Base-by-base conservation (phyloP, 2,329 filamentous ascomycete species). In the Colletotrichum sp. region DNA sequence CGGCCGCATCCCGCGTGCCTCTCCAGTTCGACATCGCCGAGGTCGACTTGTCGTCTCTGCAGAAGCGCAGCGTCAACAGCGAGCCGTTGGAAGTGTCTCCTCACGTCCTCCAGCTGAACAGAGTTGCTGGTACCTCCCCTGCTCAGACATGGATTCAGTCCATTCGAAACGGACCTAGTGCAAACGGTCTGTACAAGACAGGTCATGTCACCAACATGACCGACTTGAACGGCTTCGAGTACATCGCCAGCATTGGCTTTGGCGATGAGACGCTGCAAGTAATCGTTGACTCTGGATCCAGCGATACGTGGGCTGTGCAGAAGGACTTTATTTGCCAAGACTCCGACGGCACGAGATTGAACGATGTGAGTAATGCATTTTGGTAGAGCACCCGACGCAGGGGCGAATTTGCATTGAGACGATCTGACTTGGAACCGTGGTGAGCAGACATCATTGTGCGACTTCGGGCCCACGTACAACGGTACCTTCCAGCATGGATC, bases 221-320 rank as follows among this genome's bases (percentile, higher is more conserved):
- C n/a, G 36, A 60, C 24, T 21, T 72, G 60, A 49, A 68, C 28
- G 60, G 71, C 44, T 30, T 32, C n/a, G 21, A 63, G 34, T 76
- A 76, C 69, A 55, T 64, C 21, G 55, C 59, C n/a, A 68, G 78
- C 26, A 79, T 83, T 10, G 76, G 65, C 6, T 75, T 86, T 49
- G 83, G 83, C 10, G 79, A 78, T 13, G 78, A 85, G 64, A 81
- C 79, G 3, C 82, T 88, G 71, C 72, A 83, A 2, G 78, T 85
- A 4, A 82, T 87, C 13, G 80, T 89, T 65, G 88, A 89, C 73
- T 89, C 87, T 4, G 88, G 88, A 13, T 87, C 86, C 71, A 86
- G 84, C 67, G 88, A 89, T 71, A 88, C 87, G 2, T 89, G 87
- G 85, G 79, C 89, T 2, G 81, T 84, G 6, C 75, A 81, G 32